Evolutionary conservation across 1,284 basidiomycete genomes (phyloP), one percentile per base, ranked within the genome.

Genomic region (Porphyrellus sp.): DNA sequence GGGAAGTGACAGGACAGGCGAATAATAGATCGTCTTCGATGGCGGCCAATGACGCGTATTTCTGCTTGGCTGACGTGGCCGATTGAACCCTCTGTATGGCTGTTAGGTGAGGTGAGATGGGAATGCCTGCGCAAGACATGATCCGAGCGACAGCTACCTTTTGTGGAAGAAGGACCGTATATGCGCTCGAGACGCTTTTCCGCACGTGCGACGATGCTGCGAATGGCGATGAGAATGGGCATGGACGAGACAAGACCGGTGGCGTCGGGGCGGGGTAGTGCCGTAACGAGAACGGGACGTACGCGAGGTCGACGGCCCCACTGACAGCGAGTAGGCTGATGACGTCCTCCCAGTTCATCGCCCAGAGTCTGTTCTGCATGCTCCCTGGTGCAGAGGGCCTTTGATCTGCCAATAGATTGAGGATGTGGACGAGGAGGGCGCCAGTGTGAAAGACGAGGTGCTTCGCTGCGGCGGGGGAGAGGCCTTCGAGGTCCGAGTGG

Each of bases 321-420:
- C 46, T 41, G 42, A 57, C 60, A 21, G 60, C 57, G 33, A 70
- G 47, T 1, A 65, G 47, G 31, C 49, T 52, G 35, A 70, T 48
- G 31, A 67, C 57, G 51, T 69, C 65, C 52, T 70, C 55, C 68
- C 69, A 70, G 25, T 67, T 60, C 60, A 67, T 62, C 8, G 57
- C 50, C 50, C 50, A 61, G 3, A 67, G 56, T 44, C 69, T 65
- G 44, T 69, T 70, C 39, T 67, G 69, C 67, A 70, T 68, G 41
- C 67, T 70, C 30, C 57, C 68, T 23, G 67, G 51, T 7, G 55
- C 64, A 16, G 59, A 54, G 44, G 65, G 68, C 4, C 65, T 46
- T 20, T 67, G 65, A 34, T 66, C 56, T 3, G 53, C 65, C 47
- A 67, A 38, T 49, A 63, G 58, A 49, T 54, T 63, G 28, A 67